Evolutionary conservation across 768 basidiomycete genomes (phyloP), one percentile per base, ranked within the genome.

Genomic region (Coprinopsis sp.): DNA sequence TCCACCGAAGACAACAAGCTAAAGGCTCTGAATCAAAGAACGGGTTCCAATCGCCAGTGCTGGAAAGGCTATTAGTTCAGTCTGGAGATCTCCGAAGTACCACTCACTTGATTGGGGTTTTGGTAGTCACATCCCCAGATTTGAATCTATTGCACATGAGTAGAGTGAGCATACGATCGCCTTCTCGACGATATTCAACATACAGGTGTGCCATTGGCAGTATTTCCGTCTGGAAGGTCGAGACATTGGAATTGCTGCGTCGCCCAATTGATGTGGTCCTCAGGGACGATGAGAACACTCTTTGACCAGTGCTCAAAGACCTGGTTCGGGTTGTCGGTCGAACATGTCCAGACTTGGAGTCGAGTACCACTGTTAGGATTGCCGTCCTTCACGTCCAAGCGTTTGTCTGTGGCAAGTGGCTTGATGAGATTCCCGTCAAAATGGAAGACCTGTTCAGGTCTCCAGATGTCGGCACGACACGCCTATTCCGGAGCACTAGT

Each of bases 271-370:
- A 57, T 48, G 49, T 51, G 48, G 46, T 46, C 47, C 37, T 49
- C 38, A 16, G 37, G 47, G 12, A 45, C 38, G 29, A 45, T 43
- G 12, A 33, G 23, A 4, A 49, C 51, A 40, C 49, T 49, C 8
- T 13, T 4, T 18, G 34, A 13, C 47, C 46, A 52, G 30, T 52
- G 51, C n/a, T 25, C 21, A 44, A 54, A 58, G 21, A 47, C 31
- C 51, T 60, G 59, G 45, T 58, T 56, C 40, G 51, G 47, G 33
- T 56, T 55, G n/a, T 46, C 47, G 19, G 28, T 36, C 3, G 28
- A 37, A 36, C 59, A 60, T 1, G 55, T 58, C 59, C 59, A 60
- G 33, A 60, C 50, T 37, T 60, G 59, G 11, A 60, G 46, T 46
- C 53, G 51, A 3, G 47, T 51, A 18, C 54, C 59, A 34, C 54